Evolutionary conservation across 2,329 filamentous ascomycete genomes (phyloP).

Genomic region (Nemania bipapillata): DNA sequence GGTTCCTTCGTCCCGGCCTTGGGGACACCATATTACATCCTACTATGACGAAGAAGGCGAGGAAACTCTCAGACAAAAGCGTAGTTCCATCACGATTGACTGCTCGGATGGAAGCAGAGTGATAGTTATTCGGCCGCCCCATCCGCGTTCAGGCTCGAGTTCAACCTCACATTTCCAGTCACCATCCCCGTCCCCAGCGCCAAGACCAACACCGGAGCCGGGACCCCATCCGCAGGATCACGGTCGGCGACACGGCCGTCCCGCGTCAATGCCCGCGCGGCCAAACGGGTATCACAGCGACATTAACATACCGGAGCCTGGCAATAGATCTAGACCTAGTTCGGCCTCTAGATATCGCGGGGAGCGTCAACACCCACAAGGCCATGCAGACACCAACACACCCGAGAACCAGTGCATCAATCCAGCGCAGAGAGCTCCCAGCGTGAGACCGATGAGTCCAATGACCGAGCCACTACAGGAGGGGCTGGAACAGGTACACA

Average conservation of each 20-base stretch:
- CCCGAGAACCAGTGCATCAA: background rate
- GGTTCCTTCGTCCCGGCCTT: background rate
- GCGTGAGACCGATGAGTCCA: too few species aligned
- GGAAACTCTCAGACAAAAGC: slow-evolving; percentile 8
- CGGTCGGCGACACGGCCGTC: background rate
- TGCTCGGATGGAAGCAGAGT: slow-evolving; percentile 28
- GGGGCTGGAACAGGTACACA: too few species aligned
- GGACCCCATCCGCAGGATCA: background rate
- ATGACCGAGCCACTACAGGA: too few species aligned
- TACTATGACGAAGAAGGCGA: background rate
- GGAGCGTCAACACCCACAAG: background rate
- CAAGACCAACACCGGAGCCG: background rate
- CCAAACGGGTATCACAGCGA: background rate
- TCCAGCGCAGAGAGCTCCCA: too few species aligned
- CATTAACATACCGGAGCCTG: background rate
- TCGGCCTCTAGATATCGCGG: background rate
- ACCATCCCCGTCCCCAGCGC: background rate
- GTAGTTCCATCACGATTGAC: slow-evolving; percentile 27
- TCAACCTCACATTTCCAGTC: slow-evolving; percentile 3
- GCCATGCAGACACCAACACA: background rate
- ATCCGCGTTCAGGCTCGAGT: background rate
- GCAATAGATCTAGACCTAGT: background rate
- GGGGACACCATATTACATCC: background rate
- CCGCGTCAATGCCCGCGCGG: background rate
- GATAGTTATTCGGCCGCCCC: slow-evolving; percentile 15